phyloP scores from a whole-genome alignment of 75 land plant genomes.

The Larix kaempferi region DNA sequence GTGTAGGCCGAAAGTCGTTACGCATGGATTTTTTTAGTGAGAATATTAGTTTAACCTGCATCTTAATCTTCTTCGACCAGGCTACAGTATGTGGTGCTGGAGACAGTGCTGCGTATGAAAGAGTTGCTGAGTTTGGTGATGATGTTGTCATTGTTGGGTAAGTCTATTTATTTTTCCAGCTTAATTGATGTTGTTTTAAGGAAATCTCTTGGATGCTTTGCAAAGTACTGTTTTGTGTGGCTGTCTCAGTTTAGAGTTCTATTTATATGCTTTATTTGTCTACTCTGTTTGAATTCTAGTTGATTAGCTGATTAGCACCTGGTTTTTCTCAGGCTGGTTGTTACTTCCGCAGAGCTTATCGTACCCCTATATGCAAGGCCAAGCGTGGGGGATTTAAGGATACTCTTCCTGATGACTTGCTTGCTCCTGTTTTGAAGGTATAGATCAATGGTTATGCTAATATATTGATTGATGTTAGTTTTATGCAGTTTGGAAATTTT shows the following conservation, averaged over 20 bases:
- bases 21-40: not conserved
- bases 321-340: not conserved
- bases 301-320: not conserved
- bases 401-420: conserved; percentile 82
- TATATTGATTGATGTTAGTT: not conserved
- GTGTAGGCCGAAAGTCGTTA: not conserved
- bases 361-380: conserved; percentile 85
- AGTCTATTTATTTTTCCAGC: conserved; percentile 22
- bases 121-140: conserved; percentile 65
- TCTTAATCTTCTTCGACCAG: conserved; percentile 28
- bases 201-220: not conserved
- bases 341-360: conserved; percentile 50
- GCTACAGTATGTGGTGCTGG: conserved; percentile 76
- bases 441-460: not conserved
- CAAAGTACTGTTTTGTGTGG: not conserved
- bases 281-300: not conserved
- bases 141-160: conserved; percentile 97
- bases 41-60: no score
- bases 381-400: conserved; percentile 98
- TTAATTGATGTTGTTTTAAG: not conserved
- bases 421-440: conserved; percentile 88
- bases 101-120: conserved; percentile 81
- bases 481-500: not conserved
- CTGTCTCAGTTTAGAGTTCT: not conserved
- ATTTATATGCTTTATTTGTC: not conserved